Evolutionary conservation across 2,329 filamentous ascomycete species (phyloP), one percentile per base, ranked within the genome.

Genomic region (Diaporthe sp.): DNA sequence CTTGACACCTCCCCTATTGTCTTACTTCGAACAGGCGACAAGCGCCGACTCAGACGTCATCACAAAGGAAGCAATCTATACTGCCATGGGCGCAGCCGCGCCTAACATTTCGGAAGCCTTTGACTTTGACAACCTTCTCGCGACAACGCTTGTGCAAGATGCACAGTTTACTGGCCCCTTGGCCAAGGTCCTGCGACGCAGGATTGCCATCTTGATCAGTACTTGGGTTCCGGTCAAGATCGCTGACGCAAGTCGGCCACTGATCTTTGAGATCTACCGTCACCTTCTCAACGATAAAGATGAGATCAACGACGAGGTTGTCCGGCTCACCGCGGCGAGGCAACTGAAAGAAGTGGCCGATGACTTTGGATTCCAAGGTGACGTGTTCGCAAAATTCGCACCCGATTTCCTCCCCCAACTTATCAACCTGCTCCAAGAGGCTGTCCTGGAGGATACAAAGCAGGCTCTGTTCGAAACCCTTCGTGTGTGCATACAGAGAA

Each of bases 61-160:
- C 22, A 92, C 94, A 76, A 98, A 98, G 82, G 97, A 99, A 82
- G 96, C 96, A 0, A 92, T 98, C 0, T 99, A 99, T 82, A 97
- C 95, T 7, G 95, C 96, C 15, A 93, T 99, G 85, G 96, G 96
- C 3, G 88, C 98, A 70, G 92, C 97, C 0, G 94, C 96, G 1
- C 89, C 94, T 2, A 92, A 96, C 53, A 86, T 98, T 22, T 89
- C 93, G 76, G 87, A 92, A 63, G 88, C 91, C 15, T 91, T 98
- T 78, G 94, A 98, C 83, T 98, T 98, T 84, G 94, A 97, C 81
- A 83, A 88, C 1, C 94, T 98, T 81, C 85, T 99, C 55, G 88
- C 90, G 22, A 91, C 92, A 7, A 95, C 94, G 0, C 87, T 99
- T 44, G 91, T 94, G 6, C 88, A 90, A 5, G 97, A 99, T 82